These are phyloP conservation scores for Nakazawaea wickerhamii DNA, from an alignment of 805 yeast genomes.

Conservation along the genomic window DNA sequence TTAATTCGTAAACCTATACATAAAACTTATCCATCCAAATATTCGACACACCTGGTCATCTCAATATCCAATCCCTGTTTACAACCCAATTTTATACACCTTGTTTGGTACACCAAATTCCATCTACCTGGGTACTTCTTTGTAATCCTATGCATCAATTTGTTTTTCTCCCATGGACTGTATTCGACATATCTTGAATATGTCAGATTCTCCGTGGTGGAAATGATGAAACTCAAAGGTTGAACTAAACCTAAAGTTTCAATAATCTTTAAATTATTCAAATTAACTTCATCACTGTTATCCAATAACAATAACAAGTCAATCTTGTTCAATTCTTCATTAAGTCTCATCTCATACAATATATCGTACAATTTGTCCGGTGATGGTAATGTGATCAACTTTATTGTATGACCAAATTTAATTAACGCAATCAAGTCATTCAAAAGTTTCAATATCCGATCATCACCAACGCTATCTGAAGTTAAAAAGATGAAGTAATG, in stretches of 20 bases:
- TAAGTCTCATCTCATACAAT: constrained; percentile 22
- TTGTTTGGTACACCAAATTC: constrained; percentile 32
- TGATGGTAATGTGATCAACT: constrained; percentile 25
- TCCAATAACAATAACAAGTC: constrained; percentile 36
- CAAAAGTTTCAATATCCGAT: constrained; percentile 20
- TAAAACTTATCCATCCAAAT: constrained; percentile 22
- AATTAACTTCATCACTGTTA: constrained; percentile 26
- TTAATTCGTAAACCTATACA: no score
- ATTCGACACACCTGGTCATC: constrained; percentile 27
- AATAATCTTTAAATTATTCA: constrained; percentile 33
- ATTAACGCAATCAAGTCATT: not conserved
- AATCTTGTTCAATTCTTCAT: constrained; percentile 18
- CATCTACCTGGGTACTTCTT: constrained; percentile 28
- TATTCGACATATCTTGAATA: constrained; percentile 30
- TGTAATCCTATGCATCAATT: constrained; percentile 21
- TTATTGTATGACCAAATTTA: not conserved
- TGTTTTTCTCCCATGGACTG: constrained; percentile 30
- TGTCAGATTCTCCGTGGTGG: constrained; percentile 29
- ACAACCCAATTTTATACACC: constrained; percentile 20
- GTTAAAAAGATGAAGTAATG: constrained; percentile 28
- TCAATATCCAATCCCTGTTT: constrained; percentile 22
- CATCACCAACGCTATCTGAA: constrained; percentile 27
- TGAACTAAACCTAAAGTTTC: constrained; percentile 32
- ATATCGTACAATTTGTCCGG: constrained; percentile 29
- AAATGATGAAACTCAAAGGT: constrained; percentile 31